Evolutionary conservation across 2,329 filamentous ascomycete species (phyloP).

Genomic region (Cercospora janseana): DNA sequence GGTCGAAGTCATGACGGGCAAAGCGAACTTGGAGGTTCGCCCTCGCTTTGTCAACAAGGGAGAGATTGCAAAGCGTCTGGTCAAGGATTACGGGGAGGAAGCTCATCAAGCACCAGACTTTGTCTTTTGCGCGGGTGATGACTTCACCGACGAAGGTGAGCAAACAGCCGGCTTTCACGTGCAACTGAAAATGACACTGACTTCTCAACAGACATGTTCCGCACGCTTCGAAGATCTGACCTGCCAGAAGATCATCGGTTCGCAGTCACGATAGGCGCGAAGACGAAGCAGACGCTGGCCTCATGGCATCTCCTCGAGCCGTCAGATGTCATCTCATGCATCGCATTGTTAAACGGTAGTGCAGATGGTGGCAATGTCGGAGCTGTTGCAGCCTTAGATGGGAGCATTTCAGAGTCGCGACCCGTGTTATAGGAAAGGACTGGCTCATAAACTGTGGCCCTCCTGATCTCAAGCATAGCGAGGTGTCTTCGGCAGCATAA

Average conservation of each 20-base stretch:
- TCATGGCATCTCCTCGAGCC: slow-evolving; percentile 89
- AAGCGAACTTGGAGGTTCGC: slow-evolving; percentile 95
- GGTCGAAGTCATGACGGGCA: slow-evolving; percentile 94
- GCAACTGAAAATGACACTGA: slow-evolving; percentile 30
- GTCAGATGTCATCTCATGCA: slow-evolving; percentile 68
- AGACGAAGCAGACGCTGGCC: slow-evolving; percentile 86
- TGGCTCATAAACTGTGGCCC: not conserved
- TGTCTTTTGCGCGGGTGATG: slow-evolving; percentile 86
- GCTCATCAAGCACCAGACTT: slow-evolving; percentile 69
- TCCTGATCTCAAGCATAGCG: slow-evolving; percentile 6
- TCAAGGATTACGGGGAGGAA: slow-evolving; percentile 65
- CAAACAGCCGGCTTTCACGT: not conserved
- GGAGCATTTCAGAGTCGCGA: slow-evolving; percentile 27
- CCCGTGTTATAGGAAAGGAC: not conserved
- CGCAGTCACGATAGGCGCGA: slow-evolving; percentile 86
- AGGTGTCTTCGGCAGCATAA: not conserved
- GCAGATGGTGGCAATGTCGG: slow-evolving; percentile 34
- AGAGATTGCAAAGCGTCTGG: slow-evolving; percentile 82
- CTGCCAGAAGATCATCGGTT: slow-evolving; percentile 69
- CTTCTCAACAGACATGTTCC: slow-evolving; percentile 67
- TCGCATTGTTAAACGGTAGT: slow-evolving; percentile 37
- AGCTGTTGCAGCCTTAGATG: slow-evolving; percentile 34
- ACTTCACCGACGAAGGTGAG: slow-evolving; percentile 94
- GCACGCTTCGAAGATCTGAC: slow-evolving; percentile 63
- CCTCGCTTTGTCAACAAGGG: slow-evolving; percentile 98